Base-by-base conservation (phyloP, 83 land plant species). In the Isoetes engelmannii region DNA sequence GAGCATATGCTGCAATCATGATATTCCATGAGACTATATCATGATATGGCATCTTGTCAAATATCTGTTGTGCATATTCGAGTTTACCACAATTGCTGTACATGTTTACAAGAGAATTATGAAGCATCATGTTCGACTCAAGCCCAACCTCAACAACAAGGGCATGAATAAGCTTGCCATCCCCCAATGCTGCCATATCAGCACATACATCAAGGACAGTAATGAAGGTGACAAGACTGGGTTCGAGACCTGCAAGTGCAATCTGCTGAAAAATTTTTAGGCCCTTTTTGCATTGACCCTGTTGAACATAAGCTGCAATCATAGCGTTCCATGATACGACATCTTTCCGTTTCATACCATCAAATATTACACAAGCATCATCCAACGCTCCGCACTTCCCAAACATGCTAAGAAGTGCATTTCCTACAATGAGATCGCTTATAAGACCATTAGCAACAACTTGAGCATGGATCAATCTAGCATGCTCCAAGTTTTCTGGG, bases 281-380 rank as follows among this genome's bases (percentile, higher is more conserved):
- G 7, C 53, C 68, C 17, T 65, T 53, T 65, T 10, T 21, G 50
- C 50, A 19, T 4, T 7, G n/a, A 3, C 15, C 51, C 7, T 13
- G 8, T 19, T 45, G 8, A 47, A n/a, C 68, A 65, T 45, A 13
- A 45, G 51, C 46, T 17, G 51, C 12, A 13, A 65, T 65, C 48
- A 65, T 45, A 4, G 68, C 50, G 49, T 65, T 65, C 68, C 68
- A 65, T n/a, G 68, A 65, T n/a, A 65, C 5, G 6, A 65, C 51
- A 65, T 65, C 68, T 13, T 45, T 49, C 1, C 41, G n/a, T 6
- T n/a, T 49, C 68, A 65, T 65, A 45, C 46, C 49, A 7, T 65
- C 68, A 65, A 65, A 65, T 8, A 65, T 53, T 45, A 19, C 28
- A 21, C 50, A 46, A 5, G 68, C 68, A 45, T 65, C 68, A 5